phyloP scores from a whole-genome alignment of 805 yeast genomes.

The Debaryomyces maramus region DNA sequence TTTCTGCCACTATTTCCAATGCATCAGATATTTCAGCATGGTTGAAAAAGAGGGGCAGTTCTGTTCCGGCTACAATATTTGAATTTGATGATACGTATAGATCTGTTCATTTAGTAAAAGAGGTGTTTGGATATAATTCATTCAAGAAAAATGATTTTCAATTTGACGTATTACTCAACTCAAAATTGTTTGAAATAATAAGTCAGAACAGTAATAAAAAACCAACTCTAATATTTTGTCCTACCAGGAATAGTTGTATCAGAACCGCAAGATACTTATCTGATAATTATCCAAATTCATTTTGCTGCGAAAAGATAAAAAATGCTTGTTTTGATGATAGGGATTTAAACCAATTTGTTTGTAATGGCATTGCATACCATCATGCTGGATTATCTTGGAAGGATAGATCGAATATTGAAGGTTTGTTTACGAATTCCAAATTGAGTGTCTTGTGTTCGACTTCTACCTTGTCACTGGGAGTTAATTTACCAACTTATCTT shows the following conservation, averaged over 20 bases:
- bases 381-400: slow-evolving; percentile 55
- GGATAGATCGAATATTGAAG: slow-evolving; percentile 50
- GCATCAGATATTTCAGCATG: slow-evolving; percentile 43
- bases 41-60: slow-evolving; percentile 9
- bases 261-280: slow-evolving; percentile 44
- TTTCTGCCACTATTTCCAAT: slow-evolving; percentile 55
- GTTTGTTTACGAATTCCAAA: slow-evolving; percentile 41
- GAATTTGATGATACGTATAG: slow-evolving; percentile 39
- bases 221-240: slow-evolving; percentile 51
- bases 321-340: slow-evolving; percentile 21
- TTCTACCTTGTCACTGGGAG: slow-evolving; percentile 61
- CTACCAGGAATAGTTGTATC: not conserved
- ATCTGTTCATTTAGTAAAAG: slow-evolving; percentile 36
- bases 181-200: slow-evolving; percentile 42
- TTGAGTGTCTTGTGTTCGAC: slow-evolving; percentile 53
- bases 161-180: slow-evolving; percentile 45
- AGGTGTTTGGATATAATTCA: slow-evolving; percentile 45
- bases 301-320: not conserved
- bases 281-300: slow-evolving; percentile 10
- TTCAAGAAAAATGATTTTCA: slow-evolving; percentile 46
- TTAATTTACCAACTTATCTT: slow-evolving; percentile 59
- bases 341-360: slow-evolving; percentile 21
- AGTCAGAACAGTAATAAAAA: slow-evolving; percentile 36
- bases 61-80: not conserved
- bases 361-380: slow-evolving; percentile 51